These are phyloP conservation scores for Pyrenophora teres DNA, from an alignment of 2,329 filamentous ascomycete genomes.

Conservation along the genomic window DNA sequence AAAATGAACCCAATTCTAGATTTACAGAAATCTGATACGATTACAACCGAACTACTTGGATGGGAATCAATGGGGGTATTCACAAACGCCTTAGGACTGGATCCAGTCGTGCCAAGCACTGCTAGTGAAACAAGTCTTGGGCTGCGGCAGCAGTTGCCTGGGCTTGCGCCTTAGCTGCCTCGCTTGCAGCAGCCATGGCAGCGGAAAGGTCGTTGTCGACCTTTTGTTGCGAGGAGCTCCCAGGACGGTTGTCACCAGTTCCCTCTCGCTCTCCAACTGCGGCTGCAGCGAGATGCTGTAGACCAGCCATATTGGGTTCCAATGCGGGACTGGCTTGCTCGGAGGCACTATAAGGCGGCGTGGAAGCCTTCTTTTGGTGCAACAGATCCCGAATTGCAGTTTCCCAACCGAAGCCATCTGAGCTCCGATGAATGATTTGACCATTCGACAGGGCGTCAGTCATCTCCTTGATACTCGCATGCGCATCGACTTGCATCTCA, in stretches of 20 bases:
- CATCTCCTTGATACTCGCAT: constrained; percentile 45
- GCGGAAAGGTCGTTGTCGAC: constrained; percentile 44
- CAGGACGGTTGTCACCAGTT: constrained; percentile 13
- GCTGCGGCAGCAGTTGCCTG: constrained; percentile 44
- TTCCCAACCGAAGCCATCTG: constrained; percentile 44
- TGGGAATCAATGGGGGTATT: constrained; percentile 3
- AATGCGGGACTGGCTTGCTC: constrained; percentile 34
- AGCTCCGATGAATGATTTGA: constrained; percentile 37
- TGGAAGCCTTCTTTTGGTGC: constrained; percentile 35
- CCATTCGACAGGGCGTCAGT: constrained; percentile 39
- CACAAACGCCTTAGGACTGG: constrained; percentile 2
- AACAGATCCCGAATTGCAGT: constrained; percentile 39
- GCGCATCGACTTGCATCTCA: constrained; percentile 44
- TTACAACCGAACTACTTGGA: not conserved
- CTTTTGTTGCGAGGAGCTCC: constrained; percentile 21
- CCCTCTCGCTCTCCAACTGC: constrained; percentile 46
- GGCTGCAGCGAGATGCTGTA: constrained; percentile 47
- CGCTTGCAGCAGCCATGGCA: constrained; percentile 45
- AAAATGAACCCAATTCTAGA: not conserved
- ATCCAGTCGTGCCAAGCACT: not conserved
- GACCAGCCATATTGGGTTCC: constrained; percentile 45
- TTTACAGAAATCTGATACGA: not conserved
- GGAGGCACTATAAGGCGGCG: constrained; percentile 21
- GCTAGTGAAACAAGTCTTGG: constrained; percentile 20
- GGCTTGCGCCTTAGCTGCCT: constrained; percentile 21